phyloP scores from a whole-genome alignment of 495 filamentous ascomycete species.

The Penicillium atrosanguineum region DNA sequence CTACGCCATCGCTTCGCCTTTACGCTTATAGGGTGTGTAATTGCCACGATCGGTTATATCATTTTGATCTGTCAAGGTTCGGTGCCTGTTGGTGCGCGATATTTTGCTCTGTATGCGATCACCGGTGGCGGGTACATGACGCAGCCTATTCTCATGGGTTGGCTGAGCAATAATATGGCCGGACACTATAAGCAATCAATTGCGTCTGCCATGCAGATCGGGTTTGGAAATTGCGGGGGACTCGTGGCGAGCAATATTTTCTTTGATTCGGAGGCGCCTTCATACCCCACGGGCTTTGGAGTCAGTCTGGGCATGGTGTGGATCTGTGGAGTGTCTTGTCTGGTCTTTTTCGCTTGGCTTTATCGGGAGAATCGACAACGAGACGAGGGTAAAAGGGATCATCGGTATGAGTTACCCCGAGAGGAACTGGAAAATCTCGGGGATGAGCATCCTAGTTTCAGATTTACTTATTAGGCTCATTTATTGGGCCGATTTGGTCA shows the following conservation, averaged over 20 bases:
- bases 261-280: slow-evolving; percentile 44
- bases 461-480: slow-evolving; percentile 46
- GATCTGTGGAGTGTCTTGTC: slow-evolving; percentile 43
- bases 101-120: slow-evolving; percentile 50
- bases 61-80: slow-evolving; percentile 45
- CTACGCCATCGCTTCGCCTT: slow-evolving; percentile 51
- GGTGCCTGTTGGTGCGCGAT: slow-evolving; percentile 40
- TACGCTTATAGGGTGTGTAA: slow-evolving; percentile 41
- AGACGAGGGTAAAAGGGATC: slow-evolving; percentile 52
- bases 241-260: slow-evolving; percentile 56
- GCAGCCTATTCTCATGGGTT: slow-evolving; percentile 47
- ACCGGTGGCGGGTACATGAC: slow-evolving; percentile 46
- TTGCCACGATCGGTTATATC: slow-evolving; percentile 49
- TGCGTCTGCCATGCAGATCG: slow-evolving; percentile 49
- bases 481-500: background rate
- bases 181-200: slow-evolving; percentile 60
- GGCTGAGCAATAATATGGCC: slow-evolving; percentile 54
- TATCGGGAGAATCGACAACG: slow-evolving; percentile 53
- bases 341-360: slow-evolving; percentile 42
- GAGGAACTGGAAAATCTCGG: slow-evolving; percentile 56
- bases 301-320: slow-evolving; percentile 48
- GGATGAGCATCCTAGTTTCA: slow-evolving; percentile 57
- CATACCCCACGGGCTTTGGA: slow-evolving; percentile 50
- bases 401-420: slow-evolving; percentile 36
- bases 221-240: slow-evolving; percentile 52